Conservation (phyloP, 805 yeast genomes). For the Ogataea philodendri region DNA sequence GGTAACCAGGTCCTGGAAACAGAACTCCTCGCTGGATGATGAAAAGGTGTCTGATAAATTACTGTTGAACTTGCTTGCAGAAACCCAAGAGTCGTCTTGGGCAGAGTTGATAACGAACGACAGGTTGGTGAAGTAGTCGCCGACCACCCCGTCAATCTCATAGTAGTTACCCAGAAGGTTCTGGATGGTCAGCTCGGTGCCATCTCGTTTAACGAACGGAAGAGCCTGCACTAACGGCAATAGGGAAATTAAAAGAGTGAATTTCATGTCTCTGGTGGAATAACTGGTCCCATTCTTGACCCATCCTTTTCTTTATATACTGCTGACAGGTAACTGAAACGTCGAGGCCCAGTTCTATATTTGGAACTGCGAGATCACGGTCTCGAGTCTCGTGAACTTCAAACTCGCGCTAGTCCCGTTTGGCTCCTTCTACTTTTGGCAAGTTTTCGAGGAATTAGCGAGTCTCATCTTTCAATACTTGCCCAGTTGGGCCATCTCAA, state of each 20-base stretch:
- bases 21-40: slow-evolving; percentile 11
- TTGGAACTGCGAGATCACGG: too few relatives aligned
- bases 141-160: slow-evolving; percentile 23
- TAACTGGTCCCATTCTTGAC: too few relatives aligned
- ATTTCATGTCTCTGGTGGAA: slow-evolving; percentile 1
- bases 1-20: slow-evolving; percentile 12
- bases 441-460: too few relatives aligned
- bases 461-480: neutral
- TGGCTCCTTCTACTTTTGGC: too few relatives aligned
- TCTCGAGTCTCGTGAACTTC: neutral
- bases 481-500: slow-evolving; percentile 1
- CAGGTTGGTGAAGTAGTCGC: slow-evolving; percentile 28
- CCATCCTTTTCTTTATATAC: slow-evolving; percentile 11
- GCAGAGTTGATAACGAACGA: slow-evolving; percentile 33
- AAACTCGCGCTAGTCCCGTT: neutral
- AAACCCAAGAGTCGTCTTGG: slow-evolving; percentile 33
- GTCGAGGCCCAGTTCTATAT: neutral
- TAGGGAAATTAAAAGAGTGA: slow-evolving; percentile 2
- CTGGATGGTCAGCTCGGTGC: slow-evolving; percentile 16
- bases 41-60: slow-evolving; percentile 14
- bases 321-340: slow-evolving; percentile 9
- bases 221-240: slow-evolving; percentile 6
- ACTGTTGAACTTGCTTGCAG: slow-evolving; percentile 12
- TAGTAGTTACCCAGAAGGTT: slow-evolving; percentile 23
- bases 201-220: slow-evolving; percentile 9